These are phyloP conservation scores for Parathielavia hyrcaniae DNA, from an alignment of 495 filamentous ascomycete genomes.

Conservation along the genomic window DNA sequence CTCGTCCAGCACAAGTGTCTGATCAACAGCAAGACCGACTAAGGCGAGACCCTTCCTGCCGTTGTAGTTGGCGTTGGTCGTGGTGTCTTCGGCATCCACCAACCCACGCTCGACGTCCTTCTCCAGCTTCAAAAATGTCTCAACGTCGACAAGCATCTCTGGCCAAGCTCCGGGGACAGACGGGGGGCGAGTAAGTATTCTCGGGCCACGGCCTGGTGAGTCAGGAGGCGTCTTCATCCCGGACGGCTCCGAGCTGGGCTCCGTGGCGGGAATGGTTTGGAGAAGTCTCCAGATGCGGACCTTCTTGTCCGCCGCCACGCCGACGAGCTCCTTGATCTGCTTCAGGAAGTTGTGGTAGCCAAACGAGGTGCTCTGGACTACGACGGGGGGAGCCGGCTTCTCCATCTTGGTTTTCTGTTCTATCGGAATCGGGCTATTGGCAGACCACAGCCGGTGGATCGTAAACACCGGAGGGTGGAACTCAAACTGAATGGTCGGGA, in stretches of 20 bases:
- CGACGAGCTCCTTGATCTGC: constrained; percentile 57
- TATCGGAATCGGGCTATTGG: constrained; percentile 49
- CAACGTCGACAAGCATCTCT: constrained; percentile 65
- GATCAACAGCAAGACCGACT: constrained; percentile 59
- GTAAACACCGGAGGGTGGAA: constrained; percentile 80
- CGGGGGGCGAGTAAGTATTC: constrained; percentile 24
- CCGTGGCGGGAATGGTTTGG: constrained; percentile 37
- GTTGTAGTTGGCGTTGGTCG: constrained; percentile 70
- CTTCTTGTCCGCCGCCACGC: constrained; percentile 61
- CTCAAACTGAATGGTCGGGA: constrained; percentile 73
- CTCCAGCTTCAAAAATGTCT: constrained; percentile 61
- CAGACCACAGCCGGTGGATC: constrained; percentile 66
- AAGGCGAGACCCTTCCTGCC: constrained; percentile 56
- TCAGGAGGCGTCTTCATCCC: constrained; percentile 34
- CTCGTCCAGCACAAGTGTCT: constrained; percentile 74
- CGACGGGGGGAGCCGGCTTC: constrained; percentile 51
- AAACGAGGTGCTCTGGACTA: constrained; percentile 63
- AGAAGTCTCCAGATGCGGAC: constrained; percentile 74
- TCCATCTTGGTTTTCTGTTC: constrained; percentile 51
- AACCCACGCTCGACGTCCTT: constrained; percentile 63
- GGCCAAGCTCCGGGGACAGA: constrained; percentile 49
- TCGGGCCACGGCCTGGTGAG: constrained; percentile 23
- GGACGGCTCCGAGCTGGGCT: constrained; percentile 20
- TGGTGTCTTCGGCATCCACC: constrained; percentile 64
- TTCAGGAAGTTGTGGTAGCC: constrained; percentile 67